Evolutionary conservation across 176 grass and related monocot genomes (phyloP).

Genomic region (Carex parvula): DNA sequence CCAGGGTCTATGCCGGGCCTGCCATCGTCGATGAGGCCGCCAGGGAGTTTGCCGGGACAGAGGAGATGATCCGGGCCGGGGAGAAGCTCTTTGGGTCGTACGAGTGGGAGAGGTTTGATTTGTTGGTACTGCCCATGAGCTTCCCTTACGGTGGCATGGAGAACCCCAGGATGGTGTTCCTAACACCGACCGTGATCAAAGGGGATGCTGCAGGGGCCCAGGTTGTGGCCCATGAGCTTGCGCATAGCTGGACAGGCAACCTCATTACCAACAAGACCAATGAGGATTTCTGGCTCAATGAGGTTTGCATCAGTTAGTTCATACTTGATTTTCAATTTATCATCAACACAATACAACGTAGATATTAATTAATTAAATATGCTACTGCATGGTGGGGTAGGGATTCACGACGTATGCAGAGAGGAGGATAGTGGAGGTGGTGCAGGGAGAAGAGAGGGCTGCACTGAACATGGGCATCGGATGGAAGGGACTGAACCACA

Average conservation of each 20-base stretch:
- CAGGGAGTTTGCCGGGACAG: conserved; percentile 78
- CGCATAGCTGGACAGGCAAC: conserved; percentile 91
- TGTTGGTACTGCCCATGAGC: conserved; percentile 78
- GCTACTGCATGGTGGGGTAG: conserved; percentile 15
- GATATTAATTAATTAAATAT: no score
- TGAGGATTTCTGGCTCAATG: conserved; percentile 95
- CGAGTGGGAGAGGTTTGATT: conserved; percentile 89
- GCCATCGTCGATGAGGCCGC: conserved; percentile 60
- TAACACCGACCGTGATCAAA: conserved; percentile 73
- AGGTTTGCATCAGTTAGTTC: conserved; percentile 36
- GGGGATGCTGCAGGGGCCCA: conserved; percentile 72
- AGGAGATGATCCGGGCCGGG: conserved; percentile 85
- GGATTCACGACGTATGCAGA: conserved; percentile 94
- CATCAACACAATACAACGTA: no score
- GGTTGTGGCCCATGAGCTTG: conserved; percentile 87
- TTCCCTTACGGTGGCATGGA: conserved; percentile 95
- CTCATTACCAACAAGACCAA: conserved; percentile 97
- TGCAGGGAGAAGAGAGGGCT: conserved; percentile 76
- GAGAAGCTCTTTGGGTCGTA: conserved; percentile 81
- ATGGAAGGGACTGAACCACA: conserved; percentile 70
- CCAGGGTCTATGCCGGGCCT: conserved; percentile 67
- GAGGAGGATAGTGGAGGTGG: conserved; percentile 93
- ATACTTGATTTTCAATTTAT: neutral
- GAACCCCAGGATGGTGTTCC: conserved; percentile 94
- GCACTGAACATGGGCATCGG: conserved; percentile 79